A percentile compares a stretch with the other conserved stretches of the same genome.
phyloP scores from a whole-genome alignment of 768 basidiomycete genomes.

The Suillus discolor region DNA sequence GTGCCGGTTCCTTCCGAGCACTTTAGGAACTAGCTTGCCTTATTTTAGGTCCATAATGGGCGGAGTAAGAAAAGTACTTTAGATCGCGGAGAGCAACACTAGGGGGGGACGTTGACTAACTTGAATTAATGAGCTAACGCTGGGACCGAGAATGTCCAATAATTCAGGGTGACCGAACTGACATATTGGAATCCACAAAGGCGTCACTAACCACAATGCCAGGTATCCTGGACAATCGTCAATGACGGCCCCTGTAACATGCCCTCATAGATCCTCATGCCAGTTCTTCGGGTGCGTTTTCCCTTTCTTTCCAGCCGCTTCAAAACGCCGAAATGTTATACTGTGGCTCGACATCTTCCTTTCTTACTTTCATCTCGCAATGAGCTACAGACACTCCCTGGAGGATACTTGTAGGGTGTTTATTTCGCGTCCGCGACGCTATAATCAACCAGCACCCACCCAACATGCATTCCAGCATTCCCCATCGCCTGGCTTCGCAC shows the following conservation, averaged over 20 bases:
- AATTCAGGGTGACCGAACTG: constrained; percentile 5
- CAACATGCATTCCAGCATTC: constrained; percentile 11
- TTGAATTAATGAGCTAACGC: not conserved
- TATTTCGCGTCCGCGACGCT: constrained; percentile 22
- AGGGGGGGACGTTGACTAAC: not conserved
- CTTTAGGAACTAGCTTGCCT: too few species aligned
- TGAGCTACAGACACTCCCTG: constrained; percentile 30
- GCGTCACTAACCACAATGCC: not conserved
- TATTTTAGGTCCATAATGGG: constrained; percentile 10
- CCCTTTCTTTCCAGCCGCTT: constrained; percentile 17
- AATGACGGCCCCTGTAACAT: constrained; percentile 10
- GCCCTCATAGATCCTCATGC: constrained; percentile 10
- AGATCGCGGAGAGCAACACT: constrained; percentile 2
- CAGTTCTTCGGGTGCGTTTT: constrained; percentile 15
- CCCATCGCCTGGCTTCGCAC: not conserved
- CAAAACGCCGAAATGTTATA: constrained; percentile 5
- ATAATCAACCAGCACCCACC: constrained; percentile 6
- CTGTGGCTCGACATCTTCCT: constrained; percentile 8
- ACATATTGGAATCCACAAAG: constrained; percentile 2
- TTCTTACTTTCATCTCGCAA: constrained; percentile 20
- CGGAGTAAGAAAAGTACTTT: constrained; percentile 2
- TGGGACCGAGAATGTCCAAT: constrained; percentile 2
- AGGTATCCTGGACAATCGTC: constrained; percentile 5
- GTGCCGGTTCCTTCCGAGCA: too few species aligned
- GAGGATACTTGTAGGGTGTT: constrained; percentile 34